Conservation (phyloP, 305 asterid genomes). For the Fraxinus velutina region DNA sequence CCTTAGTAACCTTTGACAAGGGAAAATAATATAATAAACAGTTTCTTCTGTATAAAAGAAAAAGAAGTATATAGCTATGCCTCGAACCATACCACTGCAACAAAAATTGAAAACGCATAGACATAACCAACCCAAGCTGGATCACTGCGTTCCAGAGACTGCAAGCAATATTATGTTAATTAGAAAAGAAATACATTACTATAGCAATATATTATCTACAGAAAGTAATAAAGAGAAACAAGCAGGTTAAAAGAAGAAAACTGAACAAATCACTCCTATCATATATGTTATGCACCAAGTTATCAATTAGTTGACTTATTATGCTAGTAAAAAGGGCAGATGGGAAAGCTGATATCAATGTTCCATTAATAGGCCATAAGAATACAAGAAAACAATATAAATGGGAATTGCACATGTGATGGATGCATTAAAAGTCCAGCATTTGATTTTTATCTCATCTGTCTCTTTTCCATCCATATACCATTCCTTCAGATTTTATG, state of each 20-base stretch:
- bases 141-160: slow-evolving; percentile 84
- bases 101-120: slow-evolving; percentile 74
- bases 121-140: slow-evolving; percentile 88
- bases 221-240: slow-evolving; percentile 9
- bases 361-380: neutral
- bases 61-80: slow-evolving; percentile 15
- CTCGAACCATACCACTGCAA: slow-evolving; percentile 67
- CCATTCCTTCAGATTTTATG: neutral
- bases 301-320: neutral
- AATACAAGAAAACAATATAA: neutral
- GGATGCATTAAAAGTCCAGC: neutral
- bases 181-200: slow-evolving; percentile 25
- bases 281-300: neutral
- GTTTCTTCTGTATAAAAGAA: neutral
- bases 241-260: neutral
- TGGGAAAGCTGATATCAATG: neutral
- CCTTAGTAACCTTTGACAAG: neutral
- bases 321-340: neutral
- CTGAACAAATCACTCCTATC: neutral
- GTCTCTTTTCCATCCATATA: neutral
- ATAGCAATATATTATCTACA: slow-evolving; percentile 3
- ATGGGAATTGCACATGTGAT: neutral
- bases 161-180: slow-evolving; percentile 35
- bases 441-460: neutral
- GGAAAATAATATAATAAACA: neutral